Evolutionary conservation across 208 protist species (phyloP).

Genomic region (Willaertia magna): DNA sequence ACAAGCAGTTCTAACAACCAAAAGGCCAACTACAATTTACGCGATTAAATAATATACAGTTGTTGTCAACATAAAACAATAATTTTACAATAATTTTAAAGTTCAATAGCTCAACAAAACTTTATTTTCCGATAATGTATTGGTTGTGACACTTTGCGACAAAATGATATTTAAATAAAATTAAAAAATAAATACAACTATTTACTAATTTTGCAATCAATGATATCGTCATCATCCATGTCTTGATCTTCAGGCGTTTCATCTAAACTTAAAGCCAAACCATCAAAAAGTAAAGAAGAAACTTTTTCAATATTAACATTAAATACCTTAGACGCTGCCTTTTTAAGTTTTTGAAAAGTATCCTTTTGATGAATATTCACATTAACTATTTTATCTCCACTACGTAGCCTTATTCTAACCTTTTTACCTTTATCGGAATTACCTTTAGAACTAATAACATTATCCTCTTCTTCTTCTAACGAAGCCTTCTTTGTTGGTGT

Average conservation of each 20-base stretch:
- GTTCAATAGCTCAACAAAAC: too few species aligned
- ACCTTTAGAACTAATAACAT: too few species aligned
- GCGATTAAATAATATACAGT: too few species aligned
- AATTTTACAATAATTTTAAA: too few species aligned
- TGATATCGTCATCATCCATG: constrained; percentile 2
- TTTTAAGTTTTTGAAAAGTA: background rate
- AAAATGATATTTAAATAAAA: too few species aligned
- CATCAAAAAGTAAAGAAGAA: background rate
- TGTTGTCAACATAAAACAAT: too few species aligned
- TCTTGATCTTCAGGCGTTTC: background rate
- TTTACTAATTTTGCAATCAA: background rate
- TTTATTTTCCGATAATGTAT: too few species aligned
- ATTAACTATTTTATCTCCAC: background rate
- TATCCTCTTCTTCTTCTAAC: background rate
- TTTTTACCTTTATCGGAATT: background rate
- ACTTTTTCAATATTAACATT: background rate
- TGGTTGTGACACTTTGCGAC: too few species aligned
- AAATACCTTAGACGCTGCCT: background rate
- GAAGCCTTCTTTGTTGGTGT: background rate
- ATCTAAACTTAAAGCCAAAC: background rate
- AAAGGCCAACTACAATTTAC: too few species aligned
- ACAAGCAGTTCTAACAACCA: too few species aligned
- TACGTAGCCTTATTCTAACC: background rate
- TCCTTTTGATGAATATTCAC: background rate
- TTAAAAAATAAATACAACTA: too few species aligned